Evolutionary conservation across 257 asterid species (phyloP), one percentile per base, ranked within the genome.

Genomic region (Forsythia viridissima): DNA sequence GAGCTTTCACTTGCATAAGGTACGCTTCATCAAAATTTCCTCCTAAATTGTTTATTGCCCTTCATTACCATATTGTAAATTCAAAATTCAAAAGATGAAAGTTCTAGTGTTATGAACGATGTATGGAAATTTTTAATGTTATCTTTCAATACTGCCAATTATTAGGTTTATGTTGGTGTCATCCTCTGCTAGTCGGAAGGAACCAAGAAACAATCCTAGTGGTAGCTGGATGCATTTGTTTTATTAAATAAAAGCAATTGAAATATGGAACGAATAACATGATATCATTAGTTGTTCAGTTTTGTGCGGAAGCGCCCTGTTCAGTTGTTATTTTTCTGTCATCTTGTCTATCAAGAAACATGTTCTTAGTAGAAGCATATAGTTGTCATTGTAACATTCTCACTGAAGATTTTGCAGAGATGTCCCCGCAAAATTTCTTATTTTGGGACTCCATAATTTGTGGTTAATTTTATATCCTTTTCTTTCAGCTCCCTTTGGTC

Each of bases 1-100:
- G n/a, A 71, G 71, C 77, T 84, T 75, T 70, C 82, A 84, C 73
- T 68, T 84, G 76, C 76, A 84, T 68, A 75, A 78, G 85, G 86
- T 37, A 41, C 72, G 18, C 41, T 37, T 74, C 65, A 1, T 36
- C 34, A 36, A 3, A 6, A 48, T 16, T 73, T 51, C 16, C 24
- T 55, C 30, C 24, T 18, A 55, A 55, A 15, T 52, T 57, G 24
- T 9, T 57, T 18, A 57, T 57, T 18, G 24, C 34, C 21, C 7
- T 57, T n/a, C 24, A 5, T 55, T 55, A 18, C 65, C 24, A 55
- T 18, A 57, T n/a, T 57, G n/a, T 57, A n/a, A 57, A 57, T 57
- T 2, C 2, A 57, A 55, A 57, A n/a, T 57, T 57, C 5, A n/a
- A 57, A 57, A n/a, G 66, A 57, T 57, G 66, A 20, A 20, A 57